Evolutionary conservation across 805 yeast genomes (phyloP).

Genomic region (Schwanniomyces sp.): DNA sequence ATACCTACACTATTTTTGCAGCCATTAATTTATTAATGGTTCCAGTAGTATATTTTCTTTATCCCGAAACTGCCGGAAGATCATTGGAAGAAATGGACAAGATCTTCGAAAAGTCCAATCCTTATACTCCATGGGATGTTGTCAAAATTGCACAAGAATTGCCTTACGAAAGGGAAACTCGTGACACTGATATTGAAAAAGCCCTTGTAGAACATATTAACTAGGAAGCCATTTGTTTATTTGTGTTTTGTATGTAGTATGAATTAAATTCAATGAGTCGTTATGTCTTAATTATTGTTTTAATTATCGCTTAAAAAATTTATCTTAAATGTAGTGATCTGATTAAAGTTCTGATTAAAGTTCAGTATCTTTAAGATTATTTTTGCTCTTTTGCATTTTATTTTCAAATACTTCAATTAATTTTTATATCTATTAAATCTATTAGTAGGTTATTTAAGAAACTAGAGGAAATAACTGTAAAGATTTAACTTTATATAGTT

Average conservation of each 20-base stretch:
- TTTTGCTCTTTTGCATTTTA: no score
- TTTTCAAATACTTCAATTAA: no score
- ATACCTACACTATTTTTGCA: constrained; percentile 71
- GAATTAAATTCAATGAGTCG: no score
- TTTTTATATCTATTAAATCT: neutral
- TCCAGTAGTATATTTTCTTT: constrained; percentile 58
- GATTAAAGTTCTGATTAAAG: no score
- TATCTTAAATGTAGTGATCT: no score
- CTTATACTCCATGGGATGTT: constrained; percentile 27
- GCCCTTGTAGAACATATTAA: constrained; percentile 27
- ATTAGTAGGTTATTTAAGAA: neutral
- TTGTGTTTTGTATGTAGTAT: no score
- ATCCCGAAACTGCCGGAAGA: constrained; percentile 79
- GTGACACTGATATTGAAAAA: constrained; percentile 16
- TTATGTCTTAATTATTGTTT: no score
- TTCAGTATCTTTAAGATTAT: no score
- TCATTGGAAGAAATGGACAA: constrained; percentile 71
- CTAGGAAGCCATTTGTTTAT: neutral
- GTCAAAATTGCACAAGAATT: constrained; percentile 26
- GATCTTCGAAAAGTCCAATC: constrained; percentile 26
- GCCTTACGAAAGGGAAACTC: constrained; percentile 11
- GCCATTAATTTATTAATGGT: constrained; percentile 55
- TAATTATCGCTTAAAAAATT: no score
- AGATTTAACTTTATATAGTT: no score
- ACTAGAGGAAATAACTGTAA: no score